Conservation (phyloP, 164 flowering plant genomes). For the Taxillus chinensis region DNA sequence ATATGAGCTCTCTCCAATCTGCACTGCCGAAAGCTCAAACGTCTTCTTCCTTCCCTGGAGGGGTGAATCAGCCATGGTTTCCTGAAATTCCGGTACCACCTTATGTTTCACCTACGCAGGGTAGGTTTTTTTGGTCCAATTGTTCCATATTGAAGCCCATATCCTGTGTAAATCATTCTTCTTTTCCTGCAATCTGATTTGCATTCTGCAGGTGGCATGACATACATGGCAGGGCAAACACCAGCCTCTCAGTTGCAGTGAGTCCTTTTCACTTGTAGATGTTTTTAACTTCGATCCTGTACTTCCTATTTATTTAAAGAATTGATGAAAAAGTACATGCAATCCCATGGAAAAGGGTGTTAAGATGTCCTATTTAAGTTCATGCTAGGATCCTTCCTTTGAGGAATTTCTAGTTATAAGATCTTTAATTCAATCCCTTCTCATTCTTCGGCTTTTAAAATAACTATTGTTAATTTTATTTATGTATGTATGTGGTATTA, state of each 20-base stretch:
- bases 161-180: neutral
- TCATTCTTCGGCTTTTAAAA: no score
- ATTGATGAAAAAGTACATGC: no score
- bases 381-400: no score
- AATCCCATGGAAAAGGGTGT: no score
- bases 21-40: conserved; percentile 51
- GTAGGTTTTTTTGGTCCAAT: conserved; percentile 13
- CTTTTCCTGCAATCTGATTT: neutral
- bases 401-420: no score
- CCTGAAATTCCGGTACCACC: conserved; percentile 41
- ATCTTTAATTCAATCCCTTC: no score
- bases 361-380: no score
- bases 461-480: no score
- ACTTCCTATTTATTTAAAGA: no score
- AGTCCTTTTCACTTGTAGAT: conserved; percentile 19
- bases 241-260: conserved; percentile 53
- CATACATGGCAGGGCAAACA: conserved; percentile 44
- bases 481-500: no score
- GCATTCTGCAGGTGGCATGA: conserved; percentile 41
- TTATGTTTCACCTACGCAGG: conserved; percentile 43
- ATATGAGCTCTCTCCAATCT: conserved; percentile 69
- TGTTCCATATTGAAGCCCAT: neutral
- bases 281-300: neutral
- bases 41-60: conserved; percentile 36
- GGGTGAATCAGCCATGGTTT: conserved; percentile 52